A percentile compares a stretch with the other conserved stretches of the same genome.
Evolutionary conservation across 169 alveolate genomes (phyloP).

Genomic region (Plasmodium reichenowi): DNA sequence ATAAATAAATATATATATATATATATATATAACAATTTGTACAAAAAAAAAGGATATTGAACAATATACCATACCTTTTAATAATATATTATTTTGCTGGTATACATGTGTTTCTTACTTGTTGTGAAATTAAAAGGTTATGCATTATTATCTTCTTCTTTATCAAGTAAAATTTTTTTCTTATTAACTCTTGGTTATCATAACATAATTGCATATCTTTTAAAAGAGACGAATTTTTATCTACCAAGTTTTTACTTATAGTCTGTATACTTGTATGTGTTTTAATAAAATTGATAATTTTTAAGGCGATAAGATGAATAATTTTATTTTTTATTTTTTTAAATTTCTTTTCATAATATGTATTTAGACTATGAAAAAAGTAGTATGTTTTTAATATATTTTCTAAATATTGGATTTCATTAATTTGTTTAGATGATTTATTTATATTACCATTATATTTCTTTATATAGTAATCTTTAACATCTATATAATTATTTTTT

Average conservation of each 20-base stretch:
- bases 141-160: conserved; percentile 16
- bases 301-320: conserved; percentile 16
- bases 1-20: neutral
- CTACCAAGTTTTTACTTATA: conserved; percentile 26
- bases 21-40: neutral
- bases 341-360: conserved; percentile 64
- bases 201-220: conserved; percentile 34
- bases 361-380: conserved; percentile 40
- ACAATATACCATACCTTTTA: too few species aligned
- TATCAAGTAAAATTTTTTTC: conserved; percentile 25
- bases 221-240: conserved; percentile 14
- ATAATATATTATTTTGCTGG: too few species aligned
- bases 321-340: conserved; percentile 41
- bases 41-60: too few species aligned
- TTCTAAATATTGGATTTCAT: conserved; percentile 27
- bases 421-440: neutral
- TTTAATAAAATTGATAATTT: conserved; percentile 27
- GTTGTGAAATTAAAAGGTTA: conserved; percentile 12
- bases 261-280: conserved; percentile 19
- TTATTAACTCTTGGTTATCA: conserved; percentile 40
- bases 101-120: neutral
- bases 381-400: conserved; percentile 26
- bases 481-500: conserved; percentile 66
- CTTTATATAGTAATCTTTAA: conserved; percentile 58
- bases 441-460: conserved; percentile 42